Evolutionary conservation across 805 yeast genomes (phyloP), one percentile per base, ranked within the genome.

Genomic region (Cyberlindnera samutprakarnensis): DNA sequence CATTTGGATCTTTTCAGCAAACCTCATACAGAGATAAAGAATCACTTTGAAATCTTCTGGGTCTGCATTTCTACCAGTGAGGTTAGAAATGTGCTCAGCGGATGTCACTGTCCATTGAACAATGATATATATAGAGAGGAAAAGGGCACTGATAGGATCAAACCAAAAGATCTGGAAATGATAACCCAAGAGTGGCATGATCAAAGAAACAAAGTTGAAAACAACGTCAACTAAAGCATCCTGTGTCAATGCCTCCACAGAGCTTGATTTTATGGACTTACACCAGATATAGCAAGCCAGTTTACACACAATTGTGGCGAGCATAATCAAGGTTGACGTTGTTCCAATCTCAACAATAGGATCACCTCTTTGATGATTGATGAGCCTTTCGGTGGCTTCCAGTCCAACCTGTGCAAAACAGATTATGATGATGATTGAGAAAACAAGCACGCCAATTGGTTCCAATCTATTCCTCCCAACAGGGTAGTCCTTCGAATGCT

Each of bases 191-290:
- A 77, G 40, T 1, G 94, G 94, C 65, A 82, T 79, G 12, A 82
- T 39, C 17, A 83, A 66, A 2, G 92, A 81, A 26, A 79, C 78
- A 1, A 67, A 46, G 57, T 83, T 83, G 63, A 82, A 82, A 4
- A 81, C 68, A 20, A 82, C 70, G 53, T 83, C 94, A 1, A 88
- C 82, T 55, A 68, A 64, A 0, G 92, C 92, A 56, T 83, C 94
- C 53, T 81, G 90, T 2, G 88, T 84, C 34, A 82, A 59, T 0
- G 94, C 94, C 47, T 75, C 80, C 3, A 83, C 78, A 0, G 87
- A 75, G 13, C 79, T 70, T 12, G 85, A 77, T 13, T 66, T 57
- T 38, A 79, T 68, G 11, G 62, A 56, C 24, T 68, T 59, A 49
- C 90, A 82, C 73, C 82, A 72, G 10, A 70, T 18, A 66, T 72